Base-by-base conservation (phyloP, 176 grass and related monocot genomes). In the Triticum urartu region DNA sequence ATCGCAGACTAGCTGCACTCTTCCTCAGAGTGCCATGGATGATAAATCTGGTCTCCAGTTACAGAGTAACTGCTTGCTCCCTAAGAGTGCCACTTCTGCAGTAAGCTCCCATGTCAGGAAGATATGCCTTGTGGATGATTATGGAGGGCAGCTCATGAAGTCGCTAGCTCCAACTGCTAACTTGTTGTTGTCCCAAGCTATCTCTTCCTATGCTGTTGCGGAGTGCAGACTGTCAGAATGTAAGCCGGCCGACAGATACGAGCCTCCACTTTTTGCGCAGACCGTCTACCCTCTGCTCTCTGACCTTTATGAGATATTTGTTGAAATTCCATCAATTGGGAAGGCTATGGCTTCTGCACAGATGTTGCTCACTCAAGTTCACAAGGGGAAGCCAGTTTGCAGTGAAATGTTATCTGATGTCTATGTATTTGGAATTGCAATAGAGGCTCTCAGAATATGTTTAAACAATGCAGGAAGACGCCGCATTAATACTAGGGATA, bases 361-460 rank as follows among this genome's bases (percentile, higher is more conserved):
- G 86, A 68, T 64, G 50, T 43, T 98, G 89, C 92, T 98, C 79
- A 78, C 62, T 75, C 85, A 88, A 86, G 89, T 98, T 86, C 88
- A 95, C 2, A 82, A 91, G 32, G 92, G 90, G 78, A 77, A 94
- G 67, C 85, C 93, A 79, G 84, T 95, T 79, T 86, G 80, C 88
- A 88, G 52, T 63, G 81, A 95, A 62, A 95, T 88, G 68, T 38
- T 98, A 81, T 90, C 86, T 24, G 88, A 94, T 86, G 89, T 92
- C 17, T 92, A 95, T 48, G 84, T 87, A 71, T 98, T 98, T 83
- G 87, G 95, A 84, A 85, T 94, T 78, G 93, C 95, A 71, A 92
- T 98, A 83, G 95, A 98, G 80, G 84, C 91, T 79, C 81, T 98
- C 64, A 91, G 95, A 70, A 87, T 95, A 77, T 93, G 93, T 78